A percentile compares a stretch with the other conserved stretches of the same genome.
Evolutionary conservation across 164 flowering plant genomes (phyloP).

Genomic region (Liquidambar formosana): DNA sequence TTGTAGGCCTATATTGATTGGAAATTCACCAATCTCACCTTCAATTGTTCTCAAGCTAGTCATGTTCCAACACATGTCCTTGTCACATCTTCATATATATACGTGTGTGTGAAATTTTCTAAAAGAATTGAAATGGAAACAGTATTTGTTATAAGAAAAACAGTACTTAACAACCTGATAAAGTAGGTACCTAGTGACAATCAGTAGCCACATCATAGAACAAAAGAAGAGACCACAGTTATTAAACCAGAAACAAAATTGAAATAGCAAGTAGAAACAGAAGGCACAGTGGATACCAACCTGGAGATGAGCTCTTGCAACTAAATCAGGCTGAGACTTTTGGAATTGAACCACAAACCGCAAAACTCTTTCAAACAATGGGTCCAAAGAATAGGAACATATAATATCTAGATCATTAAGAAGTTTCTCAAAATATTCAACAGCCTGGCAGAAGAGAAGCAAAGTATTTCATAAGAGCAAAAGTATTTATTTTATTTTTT

Average conservation of each 20-base stretch:
- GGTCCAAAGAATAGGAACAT: conserved; percentile 74
- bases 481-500: too few species aligned
- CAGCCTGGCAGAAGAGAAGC: conserved; percentile 53
- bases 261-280: background rate
- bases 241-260: background rate
- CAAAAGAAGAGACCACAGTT: background rate
- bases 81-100: too few species aligned
- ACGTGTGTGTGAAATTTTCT: too few species aligned
- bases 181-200: too few species aligned
- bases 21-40: too few species aligned
- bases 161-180: too few species aligned
- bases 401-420: conserved; percentile 74
- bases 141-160: too few species aligned
- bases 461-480: conserved; percentile 4
- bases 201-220: background rate
- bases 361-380: conserved; percentile 57
- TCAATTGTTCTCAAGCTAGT: too few species aligned
- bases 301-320: conserved; percentile 96
- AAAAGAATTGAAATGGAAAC: too few species aligned
- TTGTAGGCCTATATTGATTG: too few species aligned
- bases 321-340: conserved; percentile 86
- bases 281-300: conserved; percentile 31
- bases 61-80: too few species aligned
- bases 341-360: conserved; percentile 81
- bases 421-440: conserved; percentile 85